Percentiles rank a stretch among this genome's conserved stretches.
Evolutionary conservation across 1,284 basidiomycete genomes (phyloP).

Genomic region (Mycosarcoma maydis): DNA sequence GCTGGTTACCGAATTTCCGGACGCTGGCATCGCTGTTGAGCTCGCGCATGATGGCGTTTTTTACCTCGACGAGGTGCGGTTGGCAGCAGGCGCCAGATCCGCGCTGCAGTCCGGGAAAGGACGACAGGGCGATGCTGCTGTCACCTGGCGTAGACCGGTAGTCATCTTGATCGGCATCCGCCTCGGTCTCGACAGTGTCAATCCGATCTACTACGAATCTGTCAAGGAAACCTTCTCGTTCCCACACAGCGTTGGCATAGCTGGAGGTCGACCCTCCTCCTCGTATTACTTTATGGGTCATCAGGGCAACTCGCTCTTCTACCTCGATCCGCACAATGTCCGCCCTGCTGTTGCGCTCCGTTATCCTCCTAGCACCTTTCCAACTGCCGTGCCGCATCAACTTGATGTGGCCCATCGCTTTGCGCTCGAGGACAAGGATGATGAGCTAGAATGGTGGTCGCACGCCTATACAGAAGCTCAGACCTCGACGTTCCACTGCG

Average conservation of each 20-base stretch:
- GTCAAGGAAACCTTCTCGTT: slow-evolving; percentile 91
- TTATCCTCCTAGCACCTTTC: slow-evolving; percentile 70
- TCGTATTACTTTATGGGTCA: slow-evolving; percentile 97
- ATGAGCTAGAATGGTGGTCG: slow-evolving; percentile 71
- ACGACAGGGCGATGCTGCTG: slow-evolving; percentile 1
- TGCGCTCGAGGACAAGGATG: slow-evolving; percentile 15
- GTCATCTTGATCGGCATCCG: slow-evolving; percentile 86
- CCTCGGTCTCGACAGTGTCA: slow-evolving; percentile 89
- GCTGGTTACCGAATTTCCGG: slow-evolving; percentile 76
- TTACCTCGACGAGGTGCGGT: slow-evolving; percentile 85
- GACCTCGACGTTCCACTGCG: slow-evolving; percentile 90
- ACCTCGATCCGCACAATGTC: slow-evolving; percentile 93
- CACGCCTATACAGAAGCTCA: slow-evolving; percentile 75
- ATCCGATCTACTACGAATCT: slow-evolving; percentile 91
- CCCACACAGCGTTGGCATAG: slow-evolving; percentile 94
- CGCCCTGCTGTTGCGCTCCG: slow-evolving; percentile 82
- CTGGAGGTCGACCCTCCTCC: slow-evolving; percentile 90
- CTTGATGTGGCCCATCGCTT: slow-evolving; percentile 20
- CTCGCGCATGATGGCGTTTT: slow-evolving; percentile 81
- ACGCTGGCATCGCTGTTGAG: slow-evolving; percentile 82
- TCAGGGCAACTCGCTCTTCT: slow-evolving; percentile 78
- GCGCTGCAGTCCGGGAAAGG: slow-evolving; percentile 6
- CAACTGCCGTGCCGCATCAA: slow-evolving; percentile 29
- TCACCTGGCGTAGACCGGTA: slow-evolving; percentile 89
- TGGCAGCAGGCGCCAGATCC: slow-evolving; percentile 72